phyloP scores from a whole-genome alignment of 2,329 filamentous ascomycete genomes.

The Thielaviopsis populi region DNA sequence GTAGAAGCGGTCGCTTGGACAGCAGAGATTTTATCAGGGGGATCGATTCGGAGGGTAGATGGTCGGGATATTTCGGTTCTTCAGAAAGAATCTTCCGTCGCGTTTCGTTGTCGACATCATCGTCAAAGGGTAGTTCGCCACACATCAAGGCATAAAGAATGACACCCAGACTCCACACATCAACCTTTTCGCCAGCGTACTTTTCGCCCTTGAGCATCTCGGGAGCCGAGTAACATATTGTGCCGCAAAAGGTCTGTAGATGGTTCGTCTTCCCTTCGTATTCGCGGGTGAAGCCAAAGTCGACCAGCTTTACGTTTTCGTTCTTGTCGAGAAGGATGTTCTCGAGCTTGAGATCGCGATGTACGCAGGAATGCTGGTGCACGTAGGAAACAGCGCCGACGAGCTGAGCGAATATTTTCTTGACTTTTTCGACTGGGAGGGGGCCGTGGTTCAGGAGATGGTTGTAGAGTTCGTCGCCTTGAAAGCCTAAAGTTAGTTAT shows the following conservation, averaged over 20 bases:
- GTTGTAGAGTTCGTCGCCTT: slow-evolving; percentile 93
- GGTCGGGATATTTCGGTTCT: slow-evolving; percentile 72
- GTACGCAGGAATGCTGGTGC: slow-evolving; percentile 86
- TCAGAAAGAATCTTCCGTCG: slow-evolving; percentile 71
- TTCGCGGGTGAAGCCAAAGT: slow-evolving; percentile 95
- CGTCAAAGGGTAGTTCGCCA: slow-evolving; percentile 85
- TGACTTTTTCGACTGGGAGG: slow-evolving; percentile 70
- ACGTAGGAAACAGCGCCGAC: slow-evolving; percentile 92
- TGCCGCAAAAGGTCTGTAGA: slow-evolving; percentile 93
- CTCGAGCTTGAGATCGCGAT: slow-evolving; percentile 91
- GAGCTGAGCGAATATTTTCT: slow-evolving; percentile 90
- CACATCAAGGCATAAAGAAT: slow-evolving; percentile 72
- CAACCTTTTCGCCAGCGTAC: slow-evolving; percentile 94
- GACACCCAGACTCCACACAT: slow-evolving; percentile 83
- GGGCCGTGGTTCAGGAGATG: slow-evolving; percentile 80
- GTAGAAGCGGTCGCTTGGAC: slow-evolving; percentile 73
- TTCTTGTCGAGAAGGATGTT: slow-evolving; percentile 67
- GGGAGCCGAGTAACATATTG: slow-evolving; percentile 91
- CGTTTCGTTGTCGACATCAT: slow-evolving; percentile 81
- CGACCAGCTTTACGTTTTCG: slow-evolving; percentile 92
- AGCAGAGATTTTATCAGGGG: slow-evolving; percentile 65
- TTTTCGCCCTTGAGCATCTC: slow-evolving; percentile 98
- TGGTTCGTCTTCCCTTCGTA: slow-evolving; percentile 93
- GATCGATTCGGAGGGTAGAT: slow-evolving; percentile 62
- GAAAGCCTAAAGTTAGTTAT: slow-evolving; percentile 8